phyloP scores from a whole-genome alignment of 192 early-diverging fungal species.

The Phycomyces blakesleeanus region DNA sequence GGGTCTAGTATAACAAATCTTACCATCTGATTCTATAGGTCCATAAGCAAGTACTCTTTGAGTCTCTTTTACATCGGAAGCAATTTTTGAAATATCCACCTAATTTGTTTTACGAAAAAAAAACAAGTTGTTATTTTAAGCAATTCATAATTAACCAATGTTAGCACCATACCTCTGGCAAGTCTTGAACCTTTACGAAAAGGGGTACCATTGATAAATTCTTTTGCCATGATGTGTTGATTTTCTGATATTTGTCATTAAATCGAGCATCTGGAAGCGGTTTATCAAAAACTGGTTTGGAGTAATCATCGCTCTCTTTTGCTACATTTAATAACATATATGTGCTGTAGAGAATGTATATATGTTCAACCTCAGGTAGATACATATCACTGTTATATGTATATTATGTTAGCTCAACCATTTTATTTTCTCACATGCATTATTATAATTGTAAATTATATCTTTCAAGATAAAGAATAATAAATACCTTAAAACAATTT shows the following conservation, averaged over 20 bases:
- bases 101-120: no score
- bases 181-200: conserved; percentile 21
- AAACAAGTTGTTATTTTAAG: neutral
- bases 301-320: conserved; percentile 58
- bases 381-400: conserved; percentile 50
- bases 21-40: no score
- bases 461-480: conserved; percentile 3
- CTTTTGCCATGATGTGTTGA: conserved; percentile 52
- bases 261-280: conserved; percentile 66
- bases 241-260: conserved; percentile 49
- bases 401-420: no score
- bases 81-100: no score
- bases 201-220: conserved; percentile 31
- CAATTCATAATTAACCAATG: no score
- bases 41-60: no score
- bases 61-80: no score
- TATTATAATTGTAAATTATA: neutral
- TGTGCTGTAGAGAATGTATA: conserved; percentile 57
- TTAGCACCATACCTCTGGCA: neutral
- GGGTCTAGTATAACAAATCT: no score
- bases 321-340: conserved; percentile 57
- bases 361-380: conserved; percentile 55
- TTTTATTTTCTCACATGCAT: no score
- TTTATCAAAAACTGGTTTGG: conserved; percentile 56
- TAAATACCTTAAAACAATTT: conserved; percentile 37